phyloP scores from a whole-genome alignment of 2,329 filamentous ascomycete species.

The Parastagonospora avenae region DNA sequence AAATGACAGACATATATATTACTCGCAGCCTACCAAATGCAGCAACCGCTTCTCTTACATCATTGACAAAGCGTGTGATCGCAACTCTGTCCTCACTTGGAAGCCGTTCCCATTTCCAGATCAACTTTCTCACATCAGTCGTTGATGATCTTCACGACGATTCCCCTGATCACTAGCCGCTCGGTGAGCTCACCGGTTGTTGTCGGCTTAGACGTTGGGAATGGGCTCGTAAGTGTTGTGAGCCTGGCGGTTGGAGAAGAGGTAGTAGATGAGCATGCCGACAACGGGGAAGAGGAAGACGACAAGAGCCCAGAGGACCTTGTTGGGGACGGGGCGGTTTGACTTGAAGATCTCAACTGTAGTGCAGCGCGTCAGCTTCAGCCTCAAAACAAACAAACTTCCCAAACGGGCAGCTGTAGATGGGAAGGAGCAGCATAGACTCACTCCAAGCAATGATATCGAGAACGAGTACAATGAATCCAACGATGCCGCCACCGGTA shows the following conservation, averaged over 20 bases:
- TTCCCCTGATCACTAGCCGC: too few relatives aligned
- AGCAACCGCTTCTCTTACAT: too few relatives aligned
- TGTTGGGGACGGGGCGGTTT: slow-evolving; percentile 61
- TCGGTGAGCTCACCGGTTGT: too few relatives aligned
- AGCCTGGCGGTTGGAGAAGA: slow-evolving; percentile 66
- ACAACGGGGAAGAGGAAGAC: slow-evolving; percentile 69
- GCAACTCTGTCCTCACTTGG: too few relatives aligned
- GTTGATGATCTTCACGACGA: too few relatives aligned
- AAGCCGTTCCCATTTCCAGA: too few relatives aligned
- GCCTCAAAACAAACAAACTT: background rate
- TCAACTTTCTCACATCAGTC: too few relatives aligned
- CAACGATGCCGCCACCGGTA: slow-evolving; percentile 65
- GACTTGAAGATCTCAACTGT: slow-evolving; percentile 69
- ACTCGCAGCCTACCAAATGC: too few relatives aligned
- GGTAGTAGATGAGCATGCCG: slow-evolving; percentile 66
- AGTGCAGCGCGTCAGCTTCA: slow-evolving; percentile 19
- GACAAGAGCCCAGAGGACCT: slow-evolving; percentile 66
- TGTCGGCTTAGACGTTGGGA: slow-evolving; percentile 5
- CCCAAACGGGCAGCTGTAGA: too few relatives aligned
- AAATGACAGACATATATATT: too few relatives aligned
- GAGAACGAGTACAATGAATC: slow-evolving; percentile 65
- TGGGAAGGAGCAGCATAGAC: slow-evolving; percentile 31
- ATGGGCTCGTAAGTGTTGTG: slow-evolving; percentile 64
- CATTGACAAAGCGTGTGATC: too few relatives aligned
- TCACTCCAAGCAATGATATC: slow-evolving; percentile 68